A percentile compares a stretch with the other conserved stretches of the same genome.
phyloP scores from a whole-genome alignment of 2,329 filamentous ascomycete genomes.

The Alternaria sp. region DNA sequence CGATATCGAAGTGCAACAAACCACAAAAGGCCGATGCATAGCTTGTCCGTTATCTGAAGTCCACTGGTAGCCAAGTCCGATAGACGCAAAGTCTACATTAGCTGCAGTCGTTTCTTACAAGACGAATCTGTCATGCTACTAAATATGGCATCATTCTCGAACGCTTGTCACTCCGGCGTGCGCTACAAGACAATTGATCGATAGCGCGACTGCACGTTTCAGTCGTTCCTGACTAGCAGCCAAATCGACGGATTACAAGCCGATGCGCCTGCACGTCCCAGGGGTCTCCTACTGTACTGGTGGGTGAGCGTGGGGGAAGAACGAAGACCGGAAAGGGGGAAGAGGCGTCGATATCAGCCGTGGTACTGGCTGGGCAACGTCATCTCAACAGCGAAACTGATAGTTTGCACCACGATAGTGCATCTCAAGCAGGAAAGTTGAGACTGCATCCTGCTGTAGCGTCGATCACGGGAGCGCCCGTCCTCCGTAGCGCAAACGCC shows the following conservation, averaged over 20 bases:
- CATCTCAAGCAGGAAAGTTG: neutral
- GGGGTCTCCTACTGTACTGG: neutral
- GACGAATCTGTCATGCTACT: slow-evolving; percentile 2
- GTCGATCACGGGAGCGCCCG: slow-evolving; percentile 28
- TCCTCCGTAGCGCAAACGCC: slow-evolving; percentile 13
- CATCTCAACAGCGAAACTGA: neutral
- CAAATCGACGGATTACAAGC: neutral
- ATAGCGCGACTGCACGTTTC: slow-evolving; percentile 4
- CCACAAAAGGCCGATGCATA: neutral
- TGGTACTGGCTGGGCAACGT: neutral
- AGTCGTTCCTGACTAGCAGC: slow-evolving; percentile 4
- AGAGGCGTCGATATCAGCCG: neutral
- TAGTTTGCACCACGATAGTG: neutral
- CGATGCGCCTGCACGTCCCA: neutral
- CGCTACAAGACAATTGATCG: neutral
- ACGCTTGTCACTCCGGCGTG: neutral
- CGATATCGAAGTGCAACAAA: neutral
- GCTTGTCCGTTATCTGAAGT: neutral
- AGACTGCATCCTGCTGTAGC: neutral
- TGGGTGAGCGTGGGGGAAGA: neutral
- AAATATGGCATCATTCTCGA: slow-evolving; percentile 1
- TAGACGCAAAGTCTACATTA: neutral
- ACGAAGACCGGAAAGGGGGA: neutral
- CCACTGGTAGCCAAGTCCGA: neutral
- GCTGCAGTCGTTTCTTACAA: neutral